Evolutionary conservation across 177 flowering plant species (phyloP).

Genomic region (Vitis hybrid): DNA sequence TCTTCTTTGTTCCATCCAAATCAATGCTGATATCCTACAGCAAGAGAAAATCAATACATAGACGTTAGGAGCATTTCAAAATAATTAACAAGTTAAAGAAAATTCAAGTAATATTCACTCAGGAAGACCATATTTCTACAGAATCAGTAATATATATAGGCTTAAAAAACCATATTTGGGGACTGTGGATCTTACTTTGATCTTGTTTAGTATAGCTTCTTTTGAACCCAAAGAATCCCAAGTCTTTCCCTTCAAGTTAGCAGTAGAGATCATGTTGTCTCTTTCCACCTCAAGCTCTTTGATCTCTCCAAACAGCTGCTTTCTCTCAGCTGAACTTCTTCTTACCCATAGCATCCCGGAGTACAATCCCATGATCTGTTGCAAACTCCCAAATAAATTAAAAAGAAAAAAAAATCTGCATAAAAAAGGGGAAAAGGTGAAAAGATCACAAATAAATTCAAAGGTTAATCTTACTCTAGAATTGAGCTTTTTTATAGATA

Average conservation of each 20-base stretch:
- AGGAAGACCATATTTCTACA: neutral
- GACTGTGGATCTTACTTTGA: constrained; percentile 7
- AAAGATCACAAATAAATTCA: neutral
- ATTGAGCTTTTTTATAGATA: neutral
- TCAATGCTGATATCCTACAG: neutral
- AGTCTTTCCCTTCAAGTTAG: constrained; percentile 7
- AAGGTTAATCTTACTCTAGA: neutral
- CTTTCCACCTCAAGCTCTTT: neutral
- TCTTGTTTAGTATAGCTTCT: neutral
- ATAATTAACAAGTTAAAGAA: no score
- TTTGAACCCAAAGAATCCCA: constrained; percentile 11
- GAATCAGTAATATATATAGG: neutral
- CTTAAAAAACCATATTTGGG: neutral
- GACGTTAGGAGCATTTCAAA: no score
- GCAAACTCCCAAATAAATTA: no score
- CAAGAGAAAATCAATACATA: no score
- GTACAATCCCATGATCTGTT: neutral
- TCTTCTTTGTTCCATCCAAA: neutral
- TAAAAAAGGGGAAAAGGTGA: no score
- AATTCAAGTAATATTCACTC: neutral
- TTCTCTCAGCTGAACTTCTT: neutral
- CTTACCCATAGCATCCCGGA: no score
- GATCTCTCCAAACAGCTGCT: neutral
- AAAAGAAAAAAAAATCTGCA: no score
- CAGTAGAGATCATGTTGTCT: constrained; percentile 3